Base-by-base conservation (phyloP, 2,329 filamentous ascomycete genomes). In the Aureobasidium namibiae region DNA sequence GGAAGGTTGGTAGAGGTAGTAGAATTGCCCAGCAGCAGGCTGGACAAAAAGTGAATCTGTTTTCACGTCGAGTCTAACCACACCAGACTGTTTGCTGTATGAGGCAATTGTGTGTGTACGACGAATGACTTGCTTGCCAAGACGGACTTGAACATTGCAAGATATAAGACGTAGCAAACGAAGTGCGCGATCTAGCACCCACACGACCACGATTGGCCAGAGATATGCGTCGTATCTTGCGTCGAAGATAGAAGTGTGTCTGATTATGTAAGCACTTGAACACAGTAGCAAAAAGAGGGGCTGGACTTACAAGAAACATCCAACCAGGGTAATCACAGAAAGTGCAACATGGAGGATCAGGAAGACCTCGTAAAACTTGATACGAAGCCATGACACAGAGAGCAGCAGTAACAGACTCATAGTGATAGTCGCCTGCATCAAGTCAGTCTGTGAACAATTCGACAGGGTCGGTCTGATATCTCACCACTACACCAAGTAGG, bases 181-280 rank as follows among this genome's bases (percentile, higher is more conserved):
- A 0, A 80, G 59, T 8, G 76, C 50, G 2, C 81, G 75, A 56
- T 84, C 81, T 1, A 75, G 64, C 0, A 73, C 52, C 82, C 81
- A 84, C 29, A 83, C 72, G 11, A 69, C 67, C 3, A 76, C 68
- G 2, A 78, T 78, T 0, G 77, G 69, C 75, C 78, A 83, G 54
- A 81, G 76, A 21, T 80, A 75, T 9, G 67, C 65, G 56, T 82
- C 77, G 60, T 76, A 83, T 48, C 75, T 69, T 21, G 76, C 76
- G 6, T 72, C 67, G 61, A 82, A 82, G 23, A 82, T 80, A n/a
- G 81, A 72, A 60, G 82, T 70, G 63, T 85, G 72, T 58, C 79
- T 72, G 65, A 64, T 8, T 65, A 63, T 14, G 53, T 63, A 14
- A 60, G 54, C 1, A 4, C 24, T 18, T 68, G 66, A 4, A 64